phyloP scores from a whole-genome alignment of 139 green algal genomes.

The Asterochloris sp. region DNA sequence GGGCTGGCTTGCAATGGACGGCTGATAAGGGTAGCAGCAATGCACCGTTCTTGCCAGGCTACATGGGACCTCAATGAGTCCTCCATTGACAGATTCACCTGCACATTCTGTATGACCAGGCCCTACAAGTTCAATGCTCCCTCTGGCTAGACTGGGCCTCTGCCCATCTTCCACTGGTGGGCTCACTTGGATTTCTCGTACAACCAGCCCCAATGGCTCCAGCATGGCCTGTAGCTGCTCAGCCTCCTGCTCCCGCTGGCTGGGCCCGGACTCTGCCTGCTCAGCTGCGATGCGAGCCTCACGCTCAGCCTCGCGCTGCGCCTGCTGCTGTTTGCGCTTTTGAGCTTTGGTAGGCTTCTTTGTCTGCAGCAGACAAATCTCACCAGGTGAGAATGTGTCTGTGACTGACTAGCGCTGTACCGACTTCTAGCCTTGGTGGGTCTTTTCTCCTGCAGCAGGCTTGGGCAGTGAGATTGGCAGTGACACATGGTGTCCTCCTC shows the following conservation, averaged over 20 bases:
- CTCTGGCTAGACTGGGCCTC: neutral
- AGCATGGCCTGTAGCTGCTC: conserved; percentile 57
- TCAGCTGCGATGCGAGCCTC: conserved; percentile 81
- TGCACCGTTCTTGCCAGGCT: neutral
- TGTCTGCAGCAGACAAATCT: neutral
- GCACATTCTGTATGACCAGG: neutral
- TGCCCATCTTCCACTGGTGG: neutral
- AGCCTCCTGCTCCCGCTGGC: conserved; percentile 61
- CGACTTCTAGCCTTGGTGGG: too few relatives aligned
- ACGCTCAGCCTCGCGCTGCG: conserved; percentile 62
- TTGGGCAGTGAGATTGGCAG: too few relatives aligned
- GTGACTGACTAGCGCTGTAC: too few relatives aligned
- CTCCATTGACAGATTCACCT: neutral
- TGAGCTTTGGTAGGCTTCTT: conserved; percentile 66
- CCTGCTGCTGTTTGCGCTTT: conserved; percentile 50
- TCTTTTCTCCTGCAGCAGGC: too few relatives aligned
- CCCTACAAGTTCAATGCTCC: neutral
- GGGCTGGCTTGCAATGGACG: too few relatives aligned
- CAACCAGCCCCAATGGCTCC: conserved; percentile 52
- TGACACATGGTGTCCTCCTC: too few relatives aligned
- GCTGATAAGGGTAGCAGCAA: too few relatives aligned
- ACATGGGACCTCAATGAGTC: neutral
- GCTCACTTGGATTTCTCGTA: conserved; percentile 75
- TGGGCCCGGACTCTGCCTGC: conserved; percentile 63
- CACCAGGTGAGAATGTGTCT: too few relatives aligned